Conservation (phyloP, 768 basidiomycete species). For the Tylopilus felleus region DNA sequence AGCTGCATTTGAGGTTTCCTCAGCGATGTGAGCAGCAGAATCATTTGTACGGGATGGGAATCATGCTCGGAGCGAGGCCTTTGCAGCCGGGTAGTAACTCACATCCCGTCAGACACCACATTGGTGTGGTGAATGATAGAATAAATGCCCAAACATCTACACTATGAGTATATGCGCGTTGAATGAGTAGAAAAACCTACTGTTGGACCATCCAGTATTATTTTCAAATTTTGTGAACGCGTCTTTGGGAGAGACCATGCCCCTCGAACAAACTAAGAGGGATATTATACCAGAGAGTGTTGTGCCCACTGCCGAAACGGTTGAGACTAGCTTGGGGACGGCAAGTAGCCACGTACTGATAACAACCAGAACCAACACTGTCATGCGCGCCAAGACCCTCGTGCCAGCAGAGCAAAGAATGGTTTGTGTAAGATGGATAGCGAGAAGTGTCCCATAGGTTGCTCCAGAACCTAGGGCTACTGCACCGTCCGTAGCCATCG, state of each 20-base stretch:
- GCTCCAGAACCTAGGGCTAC: no score
- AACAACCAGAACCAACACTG: slow-evolving; percentile 12
- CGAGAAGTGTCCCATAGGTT: no score
- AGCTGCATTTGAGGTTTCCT: slow-evolving; percentile 30
- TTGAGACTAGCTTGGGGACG: not conserved
- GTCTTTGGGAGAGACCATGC: slow-evolving; percentile 13
- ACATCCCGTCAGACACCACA: slow-evolving; percentile 23
- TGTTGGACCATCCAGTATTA: slow-evolving; percentile 22
- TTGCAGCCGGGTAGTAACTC: slow-evolving; percentile 7
- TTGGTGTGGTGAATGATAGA: slow-evolving; percentile 25
- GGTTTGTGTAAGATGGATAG: no score
- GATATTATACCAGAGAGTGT: slow-evolving; percentile 16
- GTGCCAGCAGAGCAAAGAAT: no score
- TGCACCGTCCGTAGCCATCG: no score
- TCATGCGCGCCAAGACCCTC: slow-evolving; percentile 23
- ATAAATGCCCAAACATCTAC: slow-evolving; percentile 25
- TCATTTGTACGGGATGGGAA: no score
- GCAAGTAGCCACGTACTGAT: not conserved
- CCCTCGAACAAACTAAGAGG: slow-evolving; percentile 17
- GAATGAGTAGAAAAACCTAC: not conserved
- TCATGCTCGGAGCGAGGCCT: no score
- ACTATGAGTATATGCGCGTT: not conserved
- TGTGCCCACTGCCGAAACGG: slow-evolving; percentile 3
- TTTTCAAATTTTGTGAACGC: slow-evolving; percentile 26
- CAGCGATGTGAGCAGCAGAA: no score